phyloP scores from a whole-genome alignment of 768 basidiomycete genomes.

The Harrya chromipes region DNA sequence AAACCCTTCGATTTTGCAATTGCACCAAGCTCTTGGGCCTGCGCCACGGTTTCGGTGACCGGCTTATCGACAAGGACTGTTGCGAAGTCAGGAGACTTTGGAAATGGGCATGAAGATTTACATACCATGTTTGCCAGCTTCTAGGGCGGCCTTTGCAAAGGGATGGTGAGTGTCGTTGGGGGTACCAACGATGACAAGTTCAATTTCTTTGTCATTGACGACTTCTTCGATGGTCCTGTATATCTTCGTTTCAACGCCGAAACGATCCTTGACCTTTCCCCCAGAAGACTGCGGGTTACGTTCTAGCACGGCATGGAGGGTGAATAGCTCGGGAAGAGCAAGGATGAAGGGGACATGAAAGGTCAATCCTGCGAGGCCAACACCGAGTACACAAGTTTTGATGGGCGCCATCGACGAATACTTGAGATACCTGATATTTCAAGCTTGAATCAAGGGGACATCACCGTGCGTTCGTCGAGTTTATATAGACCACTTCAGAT shows the following conservation, averaged over 20 bases:
- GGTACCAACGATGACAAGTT: slow-evolving; percentile 65
- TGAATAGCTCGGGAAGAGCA: slow-evolving; percentile 66
- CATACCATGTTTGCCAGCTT: slow-evolving; percentile 72
- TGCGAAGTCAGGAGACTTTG: slow-evolving; percentile 1
- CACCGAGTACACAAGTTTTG: slow-evolving; percentile 68
- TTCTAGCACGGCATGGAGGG: slow-evolving; percentile 70
- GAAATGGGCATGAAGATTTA: neutral
- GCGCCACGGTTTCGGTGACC: slow-evolving; percentile 54
- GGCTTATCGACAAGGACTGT: slow-evolving; percentile 81
- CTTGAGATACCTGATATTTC: too few relatives aligned
- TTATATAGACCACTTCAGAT: too few relatives aligned
- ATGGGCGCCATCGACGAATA: slow-evolving; percentile 42
- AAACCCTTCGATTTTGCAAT: slow-evolving; percentile 59
- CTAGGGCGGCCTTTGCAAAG: slow-evolving; percentile 60
- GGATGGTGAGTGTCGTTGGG: slow-evolving; percentile 73
- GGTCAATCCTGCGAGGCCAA: slow-evolving; percentile 71
- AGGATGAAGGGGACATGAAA: slow-evolving; percentile 83
- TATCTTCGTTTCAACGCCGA: slow-evolving; percentile 56
- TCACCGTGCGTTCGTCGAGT: too few relatives aligned
- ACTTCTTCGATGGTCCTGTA: slow-evolving; percentile 60
- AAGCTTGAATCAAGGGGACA: too few relatives aligned
- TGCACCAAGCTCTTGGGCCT: slow-evolving; percentile 58
- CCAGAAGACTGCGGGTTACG: slow-evolving; percentile 59
- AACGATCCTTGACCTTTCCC: slow-evolving; percentile 64
- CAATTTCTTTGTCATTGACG: slow-evolving; percentile 58